Conservation (phyloP, 1,284 basidiomycete species). For the Megacollybia platyphylla region DNA sequence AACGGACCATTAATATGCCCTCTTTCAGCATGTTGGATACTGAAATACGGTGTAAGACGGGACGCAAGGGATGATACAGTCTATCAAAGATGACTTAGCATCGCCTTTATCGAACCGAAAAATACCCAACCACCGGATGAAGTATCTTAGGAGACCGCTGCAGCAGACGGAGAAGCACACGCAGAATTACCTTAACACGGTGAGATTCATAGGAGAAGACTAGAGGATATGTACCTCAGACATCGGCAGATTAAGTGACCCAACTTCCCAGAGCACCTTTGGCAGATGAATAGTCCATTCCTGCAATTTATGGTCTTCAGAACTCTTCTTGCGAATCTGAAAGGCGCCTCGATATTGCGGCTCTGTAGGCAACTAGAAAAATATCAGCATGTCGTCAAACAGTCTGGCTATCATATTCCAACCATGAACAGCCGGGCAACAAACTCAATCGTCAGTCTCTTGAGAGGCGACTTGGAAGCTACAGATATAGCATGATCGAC, state of each 20-base stretch:
- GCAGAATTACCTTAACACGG: constrained; percentile 37
- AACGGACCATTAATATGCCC: constrained; percentile 69
- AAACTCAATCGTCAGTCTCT: constrained; percentile 60
- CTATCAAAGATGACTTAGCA: constrained; percentile 16
- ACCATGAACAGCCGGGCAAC: constrained; percentile 35
- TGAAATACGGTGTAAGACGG: constrained; percentile 68
- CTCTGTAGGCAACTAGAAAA: constrained; percentile 46
- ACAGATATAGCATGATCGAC: constrained; percentile 47
- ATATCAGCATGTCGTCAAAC: not conserved
- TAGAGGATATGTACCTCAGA: constrained; percentile 36
- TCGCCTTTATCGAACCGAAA: constrained; percentile 9
- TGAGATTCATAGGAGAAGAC: constrained; percentile 3
- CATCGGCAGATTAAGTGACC: constrained; percentile 35
- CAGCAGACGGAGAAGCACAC: constrained; percentile 45
- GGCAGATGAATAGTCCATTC: constrained; percentile 62
- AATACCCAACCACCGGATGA: not conserved
- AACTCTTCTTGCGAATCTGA: constrained; percentile 16
- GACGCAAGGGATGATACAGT: constrained; percentile 30
- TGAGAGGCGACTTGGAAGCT: constrained; percentile 46
- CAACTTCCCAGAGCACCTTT: constrained; percentile 75
- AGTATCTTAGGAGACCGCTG: constrained; percentile 35
- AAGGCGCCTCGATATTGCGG: constrained; percentile 42
- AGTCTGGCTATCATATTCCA: not conserved
- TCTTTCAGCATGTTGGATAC: constrained; percentile 53
- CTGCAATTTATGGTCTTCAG: constrained; percentile 15